These are phyloP conservation scores for Apostasia shenzhenica DNA, from an alignment of 106 monocot genomes.

Conservation along the genomic window DNA sequence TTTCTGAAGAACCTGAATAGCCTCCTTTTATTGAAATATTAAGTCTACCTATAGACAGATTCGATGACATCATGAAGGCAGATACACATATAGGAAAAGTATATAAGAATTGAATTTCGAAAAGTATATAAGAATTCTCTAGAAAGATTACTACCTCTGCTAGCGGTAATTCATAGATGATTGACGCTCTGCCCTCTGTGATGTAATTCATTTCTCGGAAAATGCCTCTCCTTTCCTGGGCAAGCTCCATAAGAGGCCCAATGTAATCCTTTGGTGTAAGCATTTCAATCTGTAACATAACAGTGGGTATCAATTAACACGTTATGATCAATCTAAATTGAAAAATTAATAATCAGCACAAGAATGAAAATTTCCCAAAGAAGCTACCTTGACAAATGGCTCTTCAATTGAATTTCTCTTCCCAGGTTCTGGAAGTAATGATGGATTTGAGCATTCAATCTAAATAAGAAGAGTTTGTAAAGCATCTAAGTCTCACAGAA, in stretches of 20 bases:
- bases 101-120: background rate
- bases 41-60: no score
- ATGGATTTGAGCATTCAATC: conserved; percentile 96
- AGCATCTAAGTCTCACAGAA: background rate
- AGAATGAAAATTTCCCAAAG: conserved; percentile 1
- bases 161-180: conserved; percentile 78
- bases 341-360: background rate
- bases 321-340: background rate
- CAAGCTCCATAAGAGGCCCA: conserved; percentile 95
- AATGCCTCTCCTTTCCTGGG: conserved; percentile 89
- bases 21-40: no score
- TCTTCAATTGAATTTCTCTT: conserved; percentile 84
- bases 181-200: conserved; percentile 74
- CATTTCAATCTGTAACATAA: conserved; percentile 74
- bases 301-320: background rate
- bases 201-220: conserved; percentile 96
- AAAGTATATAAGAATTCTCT: background rate
- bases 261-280: conserved; percentile 94
- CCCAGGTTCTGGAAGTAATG: conserved; percentile 84
- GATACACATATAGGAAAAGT: no score
- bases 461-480: conserved; percentile 16
- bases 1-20: no score
- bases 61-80: no score
- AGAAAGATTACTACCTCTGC: conserved; percentile 57
- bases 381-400: conserved; percentile 81